A percentile compares a stretch with the other conserved stretches of the same genome.
phyloP scores from a whole-genome alignment of 2,329 filamentous ascomycete species.

The Aureobasidium subglaciale region DNA sequence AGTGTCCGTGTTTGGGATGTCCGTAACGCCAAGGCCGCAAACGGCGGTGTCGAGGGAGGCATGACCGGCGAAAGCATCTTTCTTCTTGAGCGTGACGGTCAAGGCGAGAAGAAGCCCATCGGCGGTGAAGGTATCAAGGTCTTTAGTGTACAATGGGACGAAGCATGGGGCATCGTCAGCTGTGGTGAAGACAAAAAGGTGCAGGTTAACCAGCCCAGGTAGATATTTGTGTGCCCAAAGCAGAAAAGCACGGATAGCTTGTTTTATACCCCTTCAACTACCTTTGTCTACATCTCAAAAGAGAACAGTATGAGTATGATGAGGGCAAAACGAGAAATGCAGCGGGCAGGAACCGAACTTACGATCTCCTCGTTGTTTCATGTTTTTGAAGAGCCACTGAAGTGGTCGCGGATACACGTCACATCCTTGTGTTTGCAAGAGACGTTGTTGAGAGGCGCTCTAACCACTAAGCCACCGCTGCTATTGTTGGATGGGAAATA shows the following conservation, averaged over 20 bases:
- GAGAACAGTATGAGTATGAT: too few species aligned
- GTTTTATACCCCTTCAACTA: not conserved
- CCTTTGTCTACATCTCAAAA: too few species aligned
- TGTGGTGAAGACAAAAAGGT: constrained; percentile 90
- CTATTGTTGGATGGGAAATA: too few species aligned
- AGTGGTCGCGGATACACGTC: not conserved
- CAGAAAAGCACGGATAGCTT: not conserved
- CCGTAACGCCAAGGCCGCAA: constrained; percentile 42
- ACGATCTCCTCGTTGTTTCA: not conserved
- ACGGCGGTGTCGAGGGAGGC: constrained; percentile 41
- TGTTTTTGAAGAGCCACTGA: not conserved
- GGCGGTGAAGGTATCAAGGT: constrained; percentile 83
- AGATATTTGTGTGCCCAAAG: not conserved
- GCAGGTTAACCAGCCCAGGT: constrained; percentile 65
- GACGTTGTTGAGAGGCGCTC: not conserved
- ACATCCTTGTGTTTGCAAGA: not conserved
- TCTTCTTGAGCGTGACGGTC: constrained; percentile 70
- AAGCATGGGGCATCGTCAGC: constrained; percentile 79
- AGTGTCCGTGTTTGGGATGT: constrained; percentile 91
- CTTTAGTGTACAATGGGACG: constrained; percentile 80
- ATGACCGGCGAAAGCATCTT: constrained; percentile 62
- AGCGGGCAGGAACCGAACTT: not conserved
- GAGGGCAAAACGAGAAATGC: too few species aligned
- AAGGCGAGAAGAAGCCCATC: constrained; percentile 52
- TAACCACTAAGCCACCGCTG: not conserved